Percentiles rank a stretch among this genome's conserved stretches.
These are phyloP conservation scores for Talaromyces funiculosus DNA, from an alignment of 2,329 filamentous ascomycete species.

Conservation along the genomic window DNA sequence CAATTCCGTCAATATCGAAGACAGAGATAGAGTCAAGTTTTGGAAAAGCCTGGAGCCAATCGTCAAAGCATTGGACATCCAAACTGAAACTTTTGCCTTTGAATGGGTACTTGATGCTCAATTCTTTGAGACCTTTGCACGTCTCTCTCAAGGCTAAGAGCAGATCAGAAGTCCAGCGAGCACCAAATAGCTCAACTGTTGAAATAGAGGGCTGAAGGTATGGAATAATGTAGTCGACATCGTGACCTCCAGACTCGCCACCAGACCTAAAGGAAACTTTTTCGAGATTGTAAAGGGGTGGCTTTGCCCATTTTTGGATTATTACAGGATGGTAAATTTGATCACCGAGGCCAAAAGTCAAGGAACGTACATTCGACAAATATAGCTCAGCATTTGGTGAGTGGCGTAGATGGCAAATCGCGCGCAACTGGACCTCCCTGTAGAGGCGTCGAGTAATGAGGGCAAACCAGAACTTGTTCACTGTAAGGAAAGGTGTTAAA, in stretches of 20 bases:
- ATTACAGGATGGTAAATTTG: neutral
- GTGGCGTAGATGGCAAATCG: neutral
- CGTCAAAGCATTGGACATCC: neutral
- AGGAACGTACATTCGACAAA: neutral
- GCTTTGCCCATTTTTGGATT: neutral
- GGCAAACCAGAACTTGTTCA: slow-evolving; percentile 1
- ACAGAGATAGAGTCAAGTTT: neutral
- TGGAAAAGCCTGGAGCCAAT: neutral
- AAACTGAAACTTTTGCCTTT: neutral
- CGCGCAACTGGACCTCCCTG: neutral
- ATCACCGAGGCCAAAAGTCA: slow-evolving; percentile 5
- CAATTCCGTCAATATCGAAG: neutral
- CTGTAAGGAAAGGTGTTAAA: neutral
- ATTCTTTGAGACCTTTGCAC: neutral
- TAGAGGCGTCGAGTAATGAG: neutral
- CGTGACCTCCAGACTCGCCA: neutral
- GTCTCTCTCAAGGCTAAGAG: neutral
- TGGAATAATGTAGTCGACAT: neutral
- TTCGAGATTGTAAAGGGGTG: neutral
- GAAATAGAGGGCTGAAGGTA: neutral
- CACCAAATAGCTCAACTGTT: neutral
- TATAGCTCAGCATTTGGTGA: neutral
- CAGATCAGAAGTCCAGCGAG: neutral
- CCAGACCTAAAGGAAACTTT: neutral
- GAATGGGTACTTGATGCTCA: neutral